Conservation (phyloP, 805 yeast genomes). For the Kluyveromyces lactis region DNA sequence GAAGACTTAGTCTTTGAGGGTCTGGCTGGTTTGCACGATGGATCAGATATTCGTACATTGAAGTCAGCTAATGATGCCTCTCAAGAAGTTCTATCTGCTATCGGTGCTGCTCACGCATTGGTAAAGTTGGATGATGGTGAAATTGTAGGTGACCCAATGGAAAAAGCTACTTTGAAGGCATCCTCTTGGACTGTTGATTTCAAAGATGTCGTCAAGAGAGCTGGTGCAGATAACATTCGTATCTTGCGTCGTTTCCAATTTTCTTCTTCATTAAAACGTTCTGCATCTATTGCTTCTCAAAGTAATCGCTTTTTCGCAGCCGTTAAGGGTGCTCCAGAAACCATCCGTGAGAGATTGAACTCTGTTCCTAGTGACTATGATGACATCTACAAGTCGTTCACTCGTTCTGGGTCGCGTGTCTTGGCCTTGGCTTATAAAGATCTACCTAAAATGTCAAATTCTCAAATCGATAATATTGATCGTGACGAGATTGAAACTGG, state of each 20-base stretch:
- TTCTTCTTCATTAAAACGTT: slow-evolving; percentile 90
- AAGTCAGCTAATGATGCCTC: slow-evolving; percentile 55
- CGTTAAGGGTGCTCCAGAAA: slow-evolving; percentile 98
- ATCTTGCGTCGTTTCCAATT: slow-evolving; percentile 94
- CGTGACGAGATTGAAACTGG: slow-evolving; percentile 73
- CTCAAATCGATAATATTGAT: slow-evolving; percentile 48
- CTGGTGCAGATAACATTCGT: slow-evolving; percentile 39
- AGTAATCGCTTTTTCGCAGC: slow-evolving; percentile 60
- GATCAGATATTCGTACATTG: slow-evolving; percentile 45
- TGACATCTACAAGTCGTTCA: slow-evolving; percentile 76
- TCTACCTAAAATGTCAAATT: slow-evolving; percentile 43
- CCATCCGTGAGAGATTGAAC: slow-evolving; percentile 67
- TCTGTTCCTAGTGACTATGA: slow-evolving; percentile 75
- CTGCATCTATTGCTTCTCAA: slow-evolving; percentile 71
- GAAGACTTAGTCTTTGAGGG: slow-evolving; percentile 97
- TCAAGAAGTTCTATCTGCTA: slow-evolving; percentile 53
- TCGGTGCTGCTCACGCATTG: slow-evolving; percentile 95
- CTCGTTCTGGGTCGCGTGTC: slow-evolving; percentile 94
- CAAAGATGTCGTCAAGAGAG: slow-evolving; percentile 60
- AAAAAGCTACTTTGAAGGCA: slow-evolving; percentile 86
- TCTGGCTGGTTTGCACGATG: slow-evolving; percentile 64
- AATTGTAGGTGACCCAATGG: slow-evolving; percentile 98
- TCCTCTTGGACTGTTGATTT: slow-evolving; percentile 76
- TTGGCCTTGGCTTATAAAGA: slow-evolving; percentile 86
- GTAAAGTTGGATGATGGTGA: slow-evolving; percentile 95